Conservation (phyloP, 805 yeast genomes). For the Myxozyma mucilagina region DNA sequence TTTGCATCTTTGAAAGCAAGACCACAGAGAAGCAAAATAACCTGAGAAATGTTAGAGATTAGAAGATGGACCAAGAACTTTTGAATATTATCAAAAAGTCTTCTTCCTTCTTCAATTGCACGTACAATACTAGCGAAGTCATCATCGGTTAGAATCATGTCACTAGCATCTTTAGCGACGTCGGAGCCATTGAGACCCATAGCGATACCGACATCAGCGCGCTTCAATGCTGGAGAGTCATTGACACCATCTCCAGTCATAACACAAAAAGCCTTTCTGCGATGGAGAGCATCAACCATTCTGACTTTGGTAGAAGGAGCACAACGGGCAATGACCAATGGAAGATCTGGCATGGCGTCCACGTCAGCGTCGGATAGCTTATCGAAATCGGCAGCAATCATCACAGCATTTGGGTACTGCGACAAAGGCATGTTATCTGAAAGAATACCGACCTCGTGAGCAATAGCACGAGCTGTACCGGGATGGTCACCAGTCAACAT, state of each 20-base stretch:
- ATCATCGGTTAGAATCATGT: constrained; percentile 74
- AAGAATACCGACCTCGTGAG: constrained; percentile 75
- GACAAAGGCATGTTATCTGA: constrained; percentile 54
- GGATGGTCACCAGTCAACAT: constrained; percentile 86
- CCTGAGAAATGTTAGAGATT: constrained; percentile 74
- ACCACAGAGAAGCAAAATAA: constrained; percentile 67
- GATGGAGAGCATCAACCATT: constrained; percentile 75
- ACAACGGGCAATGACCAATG: constrained; percentile 78
- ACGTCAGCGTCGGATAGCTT: constrained; percentile 58
- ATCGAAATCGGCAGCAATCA: constrained; percentile 75
- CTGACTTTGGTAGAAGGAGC: constrained; percentile 81
- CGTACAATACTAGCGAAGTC: constrained; percentile 76
- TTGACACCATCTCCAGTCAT: constrained; percentile 87
- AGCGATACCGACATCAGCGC: constrained; percentile 79
- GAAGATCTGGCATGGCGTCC: constrained; percentile 64
- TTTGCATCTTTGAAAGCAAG: constrained; percentile 64
- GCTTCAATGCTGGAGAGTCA: constrained; percentile 75
- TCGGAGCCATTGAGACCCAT: constrained; percentile 82
- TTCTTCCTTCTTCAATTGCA: constrained; percentile 80
- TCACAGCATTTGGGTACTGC: constrained; percentile 49
- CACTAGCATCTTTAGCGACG: constrained; percentile 80
- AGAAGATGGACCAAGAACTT: constrained; percentile 73
- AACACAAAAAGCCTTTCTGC: constrained; percentile 63
- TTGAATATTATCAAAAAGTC: constrained; percentile 76
- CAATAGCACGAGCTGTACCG: constrained; percentile 76